Base-by-base conservation (phyloP, 306 rosid genomes). In the Delonix regia region DNA sequence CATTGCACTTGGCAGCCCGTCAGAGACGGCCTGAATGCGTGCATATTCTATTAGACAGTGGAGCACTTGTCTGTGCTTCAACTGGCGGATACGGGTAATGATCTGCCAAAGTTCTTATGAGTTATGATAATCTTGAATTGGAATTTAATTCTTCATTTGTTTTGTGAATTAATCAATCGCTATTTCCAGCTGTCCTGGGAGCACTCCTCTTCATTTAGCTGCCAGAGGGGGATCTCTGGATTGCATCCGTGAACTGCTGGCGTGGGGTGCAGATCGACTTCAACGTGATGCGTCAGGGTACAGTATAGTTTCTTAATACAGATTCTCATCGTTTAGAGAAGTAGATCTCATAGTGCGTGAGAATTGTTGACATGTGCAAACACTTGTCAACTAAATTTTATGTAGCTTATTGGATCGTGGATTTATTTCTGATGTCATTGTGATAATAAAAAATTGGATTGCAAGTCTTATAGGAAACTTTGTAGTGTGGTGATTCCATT, bases 181-280 rank as follows among this genome's bases (percentile, higher is more conserved):
- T 77, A 30, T 78, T 76, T 74, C 78, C 96, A 96, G 99, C 51
- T 96, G 78, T 84, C 94, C 88, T 49, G 98, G 97, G 60, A 93
- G 99, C 80, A 88, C 99, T 71, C 91, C 99, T 38, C 98, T 96
- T 73, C 99, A 96, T 89, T 83, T 96, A 70, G 99, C 99, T 11
- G 99, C 98, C 52, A 90, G 94, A 85, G 99, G 97, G 25, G 98
- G 99, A 22, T 93, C 97, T 78, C 68, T 91, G 53, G 97, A 96
- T 82, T 96, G 99, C 83, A 86, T 96, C 69, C 85, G 99, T 0
- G 93, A 85, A 77, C 57, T 96, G 36, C 82, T 96, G 75, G 99
- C 98, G 5, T 96, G 99, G 99, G 99, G 99, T 44, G 99, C 97
- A 3, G 99, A 93, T 86, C 98, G 99, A 39, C 78, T 88, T 78